phyloP scores from a whole-genome alignment of 805 yeast species.

The Brettanomyces anomalus region DNA sequence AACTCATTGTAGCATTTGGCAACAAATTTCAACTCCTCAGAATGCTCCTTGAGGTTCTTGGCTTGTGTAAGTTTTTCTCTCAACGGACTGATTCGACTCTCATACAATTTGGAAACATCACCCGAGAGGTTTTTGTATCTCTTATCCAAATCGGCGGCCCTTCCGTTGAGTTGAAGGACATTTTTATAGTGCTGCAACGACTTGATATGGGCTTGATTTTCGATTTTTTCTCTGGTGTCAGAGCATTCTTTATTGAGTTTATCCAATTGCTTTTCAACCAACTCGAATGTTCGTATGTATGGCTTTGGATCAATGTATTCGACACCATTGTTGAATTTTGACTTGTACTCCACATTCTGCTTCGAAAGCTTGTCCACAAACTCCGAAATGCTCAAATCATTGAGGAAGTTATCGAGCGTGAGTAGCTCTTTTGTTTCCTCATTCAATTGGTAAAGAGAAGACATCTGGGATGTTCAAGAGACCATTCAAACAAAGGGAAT shows the following conservation, averaged over 20 bases:
- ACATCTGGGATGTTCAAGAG: slow-evolving; percentile 7
- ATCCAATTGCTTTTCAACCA: slow-evolving; percentile 66
- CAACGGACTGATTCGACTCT: slow-evolving; percentile 55
- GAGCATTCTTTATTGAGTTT: slow-evolving; percentile 49
- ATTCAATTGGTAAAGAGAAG: slow-evolving; percentile 33
- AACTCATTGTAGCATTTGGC: slow-evolving; percentile 73
- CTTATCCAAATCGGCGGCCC: slow-evolving; percentile 31
- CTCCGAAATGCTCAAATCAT: slow-evolving; percentile 64
- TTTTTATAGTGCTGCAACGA: slow-evolving; percentile 63
- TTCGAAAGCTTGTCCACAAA: slow-evolving; percentile 71
- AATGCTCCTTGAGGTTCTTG: slow-evolving; percentile 64
- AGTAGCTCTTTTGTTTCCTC: slow-evolving; percentile 50
- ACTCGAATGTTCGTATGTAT: slow-evolving; percentile 86
- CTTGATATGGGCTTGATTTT: slow-evolving; percentile 45
- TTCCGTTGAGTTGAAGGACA: slow-evolving; percentile 43
- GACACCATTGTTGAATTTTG: slow-evolving; percentile 27
- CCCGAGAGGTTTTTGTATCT: slow-evolving; percentile 43
- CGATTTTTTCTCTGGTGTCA: slow-evolving; percentile 40
- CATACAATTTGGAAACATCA: slow-evolving; percentile 42
- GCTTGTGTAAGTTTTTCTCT: slow-evolving; percentile 60
- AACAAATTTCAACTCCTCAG: slow-evolving; percentile 61
- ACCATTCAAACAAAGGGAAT: not conserved
- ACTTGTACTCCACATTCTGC: slow-evolving; percentile 6
- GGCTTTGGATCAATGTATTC: slow-evolving; percentile 69
- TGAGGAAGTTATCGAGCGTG: slow-evolving; percentile 53